Base-by-base conservation (phyloP, 2,329 filamentous ascomycete species). In the Cercospora sp. region DNA sequence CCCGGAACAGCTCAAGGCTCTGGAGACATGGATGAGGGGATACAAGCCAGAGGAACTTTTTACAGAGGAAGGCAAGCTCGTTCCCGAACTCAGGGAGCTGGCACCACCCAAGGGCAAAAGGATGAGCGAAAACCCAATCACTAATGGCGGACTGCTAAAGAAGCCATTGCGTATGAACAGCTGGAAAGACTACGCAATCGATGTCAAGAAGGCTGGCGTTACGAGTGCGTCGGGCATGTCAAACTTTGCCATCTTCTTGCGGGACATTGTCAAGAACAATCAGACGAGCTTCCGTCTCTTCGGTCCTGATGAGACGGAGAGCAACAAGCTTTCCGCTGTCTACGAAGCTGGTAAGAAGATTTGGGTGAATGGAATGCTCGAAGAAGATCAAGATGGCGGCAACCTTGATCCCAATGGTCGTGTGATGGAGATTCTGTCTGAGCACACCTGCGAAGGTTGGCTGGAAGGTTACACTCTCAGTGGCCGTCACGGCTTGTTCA, bases 391-490 rank as follows among this genome's bases (percentile, higher is more conserved):
- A 7, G 89, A 93, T 74, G 91, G 91, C 9, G 91, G 91, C 69
- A 93, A 94, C 74, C 82, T 94, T 26, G 85, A 88, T 5, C 85
- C 82, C 18, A 84, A 85, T 13, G 91, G 91, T 16, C 86, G 90
- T 30, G 91, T 93, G 40, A 93, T 94, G 90, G 91, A 94, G 78
- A 93, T 93, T 78, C 85, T 94, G n/a, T 91, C 88, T 18, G 91
- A 94, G 79, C 91, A 94, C 77, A 93, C 90, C 16, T 88, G 87
- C 68, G 91, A 94, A 78, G 91, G 90, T 28, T 94, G 91, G 91
- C 83, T 94, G 16, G 91, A 94, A 81, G 91, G 91, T 3, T 94
- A 93, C 76, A 80, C 92, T 51, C 84, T 94, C 2, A 91, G 88
- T 64, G 91, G 91, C 30, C 86, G 91, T 5, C 91, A 93, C 72